Evolutionary conservation across 129 eudicot genomes (phyloP), one percentile per base, ranked within the genome.

Genomic region (Flaveria linearis): DNA sequence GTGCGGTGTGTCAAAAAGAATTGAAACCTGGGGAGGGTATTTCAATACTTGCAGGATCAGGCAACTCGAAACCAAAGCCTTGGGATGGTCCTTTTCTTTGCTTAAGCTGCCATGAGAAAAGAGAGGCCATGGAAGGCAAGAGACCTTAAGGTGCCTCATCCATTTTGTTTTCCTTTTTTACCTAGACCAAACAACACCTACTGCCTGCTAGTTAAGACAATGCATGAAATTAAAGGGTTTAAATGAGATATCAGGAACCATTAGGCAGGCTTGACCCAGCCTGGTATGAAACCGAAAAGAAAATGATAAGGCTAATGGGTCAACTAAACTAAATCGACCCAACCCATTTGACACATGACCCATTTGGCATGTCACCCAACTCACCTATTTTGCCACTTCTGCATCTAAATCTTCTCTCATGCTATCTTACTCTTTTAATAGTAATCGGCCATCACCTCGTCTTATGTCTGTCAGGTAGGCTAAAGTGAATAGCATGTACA

Each of bases 21-120:
- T 83, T 95, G 84, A 95, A 95, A 81, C 97, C 99, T 0, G 96
- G 95, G 60, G 97, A 95, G 75, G 99, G 99, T 51, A 78, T 95
- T 75, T 95, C 99, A 9, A 81, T 95, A 80, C 96, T 91, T 46
- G 79, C 86, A 1, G 92, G 86, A 28, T 64, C 83, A 8, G 62
- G 78, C 39, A 79, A 81, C 42, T 53, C 82, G 1, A 91, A 89
- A 72, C 76, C 90, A 75, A 84, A 90, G 72, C 97, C 96, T 20
- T 95, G 99, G 99, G 99, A 95, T 78, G 99, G 99, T 45, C 99
- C 99, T 69, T 95, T 95, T 84, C 97, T 95, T 42, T 95, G 99
- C 82, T 39, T 77, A 57, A 85, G 91, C 62, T 95, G 99, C 88
- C 97, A 95, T 85, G 87, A 86, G 30, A 95, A 95, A 87, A 89